Evolutionary conservation across 257 asterid genomes (phyloP).

Genomic region (Lycium ferocissimum): DNA sequence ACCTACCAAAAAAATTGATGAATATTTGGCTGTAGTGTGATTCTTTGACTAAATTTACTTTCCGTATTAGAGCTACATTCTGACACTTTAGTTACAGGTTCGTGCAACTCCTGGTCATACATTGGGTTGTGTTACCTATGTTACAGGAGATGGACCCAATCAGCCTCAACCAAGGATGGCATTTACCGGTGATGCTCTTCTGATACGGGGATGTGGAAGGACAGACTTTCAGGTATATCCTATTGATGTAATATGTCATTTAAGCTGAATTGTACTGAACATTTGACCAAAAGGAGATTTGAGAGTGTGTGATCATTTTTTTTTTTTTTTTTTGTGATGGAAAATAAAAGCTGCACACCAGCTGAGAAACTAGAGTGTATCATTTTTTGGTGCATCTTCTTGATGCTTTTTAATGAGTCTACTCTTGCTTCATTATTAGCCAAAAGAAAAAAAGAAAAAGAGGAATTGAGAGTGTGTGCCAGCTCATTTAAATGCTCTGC

Average conservation of each 20-base stretch:
- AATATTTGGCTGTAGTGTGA: not conserved
- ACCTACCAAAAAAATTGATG: not conserved
- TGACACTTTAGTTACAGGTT: slow-evolving; percentile 52
- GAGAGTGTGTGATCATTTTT: too few relatives aligned
- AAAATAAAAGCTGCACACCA: too few relatives aligned
- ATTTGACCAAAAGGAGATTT: not conserved
- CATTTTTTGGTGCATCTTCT: too few relatives aligned
- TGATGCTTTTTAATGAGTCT: too few relatives aligned
- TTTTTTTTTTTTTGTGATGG: too few relatives aligned
- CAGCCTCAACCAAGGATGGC: slow-evolving; percentile 95
- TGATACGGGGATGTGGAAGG: slow-evolving; percentile 97
- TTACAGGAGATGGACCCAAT: slow-evolving; percentile 81
- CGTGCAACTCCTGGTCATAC: slow-evolving; percentile 99
- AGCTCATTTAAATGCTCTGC: too few relatives aligned
- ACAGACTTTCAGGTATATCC: slow-evolving; percentile 91
- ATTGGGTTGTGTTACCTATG: slow-evolving; percentile 86
- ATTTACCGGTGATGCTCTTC: slow-evolving; percentile 88
- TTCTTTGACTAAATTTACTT: not conserved
- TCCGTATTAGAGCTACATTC: not conserved
- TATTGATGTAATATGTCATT: slow-evolving; percentile 18
- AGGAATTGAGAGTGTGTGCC: too few relatives aligned
- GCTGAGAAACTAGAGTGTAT: too few relatives aligned
- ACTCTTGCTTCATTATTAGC: too few relatives aligned
- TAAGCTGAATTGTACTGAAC: not conserved
- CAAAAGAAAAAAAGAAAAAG: too few relatives aligned